Evolutionary conservation across 2,329 filamentous ascomycete genomes (phyloP).

Genomic region (Botrytis aclada): DNA sequence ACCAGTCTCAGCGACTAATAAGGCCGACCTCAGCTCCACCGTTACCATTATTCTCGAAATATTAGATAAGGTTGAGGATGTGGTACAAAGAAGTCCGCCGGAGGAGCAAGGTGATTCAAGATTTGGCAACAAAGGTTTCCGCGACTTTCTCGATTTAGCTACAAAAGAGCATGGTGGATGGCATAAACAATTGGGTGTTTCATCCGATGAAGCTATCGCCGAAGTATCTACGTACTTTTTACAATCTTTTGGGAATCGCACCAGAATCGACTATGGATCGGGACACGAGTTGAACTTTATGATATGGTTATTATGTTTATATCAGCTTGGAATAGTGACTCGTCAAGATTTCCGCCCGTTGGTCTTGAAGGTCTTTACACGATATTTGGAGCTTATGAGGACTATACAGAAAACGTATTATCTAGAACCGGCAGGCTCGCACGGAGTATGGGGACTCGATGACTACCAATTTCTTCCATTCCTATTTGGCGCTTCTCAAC

Average conservation of each 20-base stretch:
- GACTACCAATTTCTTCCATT: constrained; percentile 98
- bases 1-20: constrained; percentile 60
- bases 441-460: constrained; percentile 96
- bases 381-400: constrained; percentile 85
- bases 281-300: constrained; percentile 97
- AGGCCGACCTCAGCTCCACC: constrained; percentile 54
- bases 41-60: constrained; percentile 66
- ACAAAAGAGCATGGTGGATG: constrained; percentile 53
- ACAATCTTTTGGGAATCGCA: constrained; percentile 81
- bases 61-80: constrained; percentile 63
- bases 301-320: constrained; percentile 93
- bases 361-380: constrained; percentile 73
- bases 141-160: constrained; percentile 71
- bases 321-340: constrained; percentile 68
- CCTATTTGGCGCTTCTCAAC: constrained; percentile 87
- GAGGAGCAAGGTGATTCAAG: constrained; percentile 83
- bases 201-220: constrained; percentile 51
- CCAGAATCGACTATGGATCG: constrained; percentile 92
- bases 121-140: constrained; percentile 93
- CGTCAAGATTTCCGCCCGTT: constrained; percentile 67
- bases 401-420: constrained; percentile 89
- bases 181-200: constrained; percentile 61
- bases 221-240: constrained; percentile 79
- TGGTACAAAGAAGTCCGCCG: constrained; percentile 70
- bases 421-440: constrained; percentile 91